Evolutionary conservation across 768 basidiomycete species (phyloP).

Genomic region (Tubosaeta sp.): DNA sequence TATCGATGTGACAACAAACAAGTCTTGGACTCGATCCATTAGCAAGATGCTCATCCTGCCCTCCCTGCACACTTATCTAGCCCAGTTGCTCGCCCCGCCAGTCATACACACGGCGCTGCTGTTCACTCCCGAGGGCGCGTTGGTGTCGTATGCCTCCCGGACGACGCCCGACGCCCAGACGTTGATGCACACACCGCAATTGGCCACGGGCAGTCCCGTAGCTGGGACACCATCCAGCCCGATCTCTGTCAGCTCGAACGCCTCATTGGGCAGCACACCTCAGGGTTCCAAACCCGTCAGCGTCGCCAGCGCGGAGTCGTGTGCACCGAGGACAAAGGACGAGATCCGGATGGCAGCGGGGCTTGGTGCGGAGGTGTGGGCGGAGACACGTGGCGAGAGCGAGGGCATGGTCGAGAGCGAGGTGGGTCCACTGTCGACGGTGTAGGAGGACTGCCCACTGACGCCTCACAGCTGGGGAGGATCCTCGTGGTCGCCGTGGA

Average conservation of each 20-base stretch:
- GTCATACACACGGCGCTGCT: conserved; percentile 67
- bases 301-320: conserved; percentile 4
- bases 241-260: conserved; percentile 8
- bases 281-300: conserved; percentile 13
- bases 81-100: conserved; percentile 56
- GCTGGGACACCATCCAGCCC: conserved; percentile 11
- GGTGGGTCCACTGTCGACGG: conserved; percentile 37
- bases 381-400: conserved; percentile 54
- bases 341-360: conserved; percentile 71
- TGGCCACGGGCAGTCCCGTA: conserved; percentile 4
- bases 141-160: conserved; percentile 59
- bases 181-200: conserved; percentile 2
- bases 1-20: background rate
- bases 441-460: background rate
- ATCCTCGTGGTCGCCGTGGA: conserved; percentile 66
- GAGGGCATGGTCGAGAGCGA: conserved; percentile 74
- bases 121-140: conserved; percentile 68
- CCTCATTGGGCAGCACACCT: conserved; percentile 7
- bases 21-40: background rate
- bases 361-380: conserved; percentile 72
- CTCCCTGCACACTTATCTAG: conserved; percentile 59
- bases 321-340: conserved; percentile 52
- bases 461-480: conserved; percentile 53
- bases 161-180: conserved; percentile 26
- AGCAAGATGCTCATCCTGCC: conserved; percentile 63